Conservation (phyloP, 495 filamentous ascomycete species). For the Pyronema domesticum region DNA sequence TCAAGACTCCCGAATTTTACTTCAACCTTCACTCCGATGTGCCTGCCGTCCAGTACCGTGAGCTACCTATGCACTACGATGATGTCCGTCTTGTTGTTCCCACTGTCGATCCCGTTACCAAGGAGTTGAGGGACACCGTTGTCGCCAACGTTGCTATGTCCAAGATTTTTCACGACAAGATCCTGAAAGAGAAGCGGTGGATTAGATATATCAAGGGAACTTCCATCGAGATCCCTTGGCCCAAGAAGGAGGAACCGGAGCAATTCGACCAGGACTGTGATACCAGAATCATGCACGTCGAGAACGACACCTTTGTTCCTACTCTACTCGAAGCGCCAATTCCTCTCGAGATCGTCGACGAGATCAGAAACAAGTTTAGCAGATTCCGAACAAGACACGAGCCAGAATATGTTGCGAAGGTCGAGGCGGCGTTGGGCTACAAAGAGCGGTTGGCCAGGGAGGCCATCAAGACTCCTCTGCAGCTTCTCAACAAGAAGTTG, state of each 20-base stretch:
- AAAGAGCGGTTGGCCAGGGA: conserved; percentile 34
- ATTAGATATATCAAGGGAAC: conserved; percentile 40
- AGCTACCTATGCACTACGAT: conserved; percentile 42
- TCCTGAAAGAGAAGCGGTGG: conserved; percentile 30
- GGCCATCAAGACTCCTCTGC: conserved; percentile 27
- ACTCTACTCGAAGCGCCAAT: conserved; percentile 61
- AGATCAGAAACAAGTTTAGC: conserved; percentile 71
- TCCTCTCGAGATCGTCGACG: conserved; percentile 60
- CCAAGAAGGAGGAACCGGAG: conserved; percentile 31
- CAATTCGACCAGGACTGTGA: conserved; percentile 42
- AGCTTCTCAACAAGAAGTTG: conserved; percentile 27
- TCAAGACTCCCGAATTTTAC: conserved; percentile 37
- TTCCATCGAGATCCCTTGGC: conserved; percentile 58
- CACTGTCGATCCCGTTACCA: conserved; percentile 44
- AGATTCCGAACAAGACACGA: conserved; percentile 71
- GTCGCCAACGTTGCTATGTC: conserved; percentile 44
- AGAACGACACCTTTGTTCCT: conserved; percentile 56
- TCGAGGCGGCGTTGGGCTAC: conserved; percentile 42
- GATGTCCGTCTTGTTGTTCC: conserved; percentile 66
- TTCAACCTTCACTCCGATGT: conserved; percentile 27
- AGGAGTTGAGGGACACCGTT: conserved; percentile 48
- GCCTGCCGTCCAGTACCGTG: conserved; percentile 28
- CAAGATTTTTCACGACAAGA: conserved; percentile 30
- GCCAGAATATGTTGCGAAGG: conserved; percentile 42
- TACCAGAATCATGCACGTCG: conserved; percentile 58